These are phyloP conservation scores for Solanum clarkiae DNA, from an alignment of 257 asterid species.

Conservation along the genomic window DNA sequence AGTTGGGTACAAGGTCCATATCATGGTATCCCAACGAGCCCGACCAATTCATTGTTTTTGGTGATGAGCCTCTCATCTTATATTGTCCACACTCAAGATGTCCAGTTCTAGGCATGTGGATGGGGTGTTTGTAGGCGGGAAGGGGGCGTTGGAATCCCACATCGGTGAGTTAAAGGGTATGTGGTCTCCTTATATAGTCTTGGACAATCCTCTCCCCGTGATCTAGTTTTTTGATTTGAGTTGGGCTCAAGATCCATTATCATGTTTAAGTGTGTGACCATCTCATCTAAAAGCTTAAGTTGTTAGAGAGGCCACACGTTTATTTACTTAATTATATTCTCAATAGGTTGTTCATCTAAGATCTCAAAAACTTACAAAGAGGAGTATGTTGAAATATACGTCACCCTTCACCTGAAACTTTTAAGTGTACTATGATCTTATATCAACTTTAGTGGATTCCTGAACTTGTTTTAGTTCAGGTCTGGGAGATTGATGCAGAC, in stretches of 20 bases:
- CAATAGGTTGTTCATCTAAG: background rate
- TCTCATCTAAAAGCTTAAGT: background rate
- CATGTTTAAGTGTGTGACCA: background rate
- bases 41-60: background rate
- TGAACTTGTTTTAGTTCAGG: constrained; percentile 38
- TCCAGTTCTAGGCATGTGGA: background rate
- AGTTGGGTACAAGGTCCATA: background rate
- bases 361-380: background rate
- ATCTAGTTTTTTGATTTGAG: background rate
- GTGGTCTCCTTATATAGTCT: too few relatives aligned
- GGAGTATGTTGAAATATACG: background rate
- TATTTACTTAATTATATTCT: background rate
- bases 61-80: background rate
- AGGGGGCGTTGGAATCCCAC: background rate
- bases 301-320: background rate
- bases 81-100: background rate
- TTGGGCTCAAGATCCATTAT: background rate
- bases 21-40: background rate
- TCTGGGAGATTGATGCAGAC: constrained; percentile 79
- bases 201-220: background rate
- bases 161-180: background rate
- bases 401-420: background rate
- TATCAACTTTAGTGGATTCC: background rate
- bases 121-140: background rate
- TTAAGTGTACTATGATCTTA: background rate